phyloP scores from a whole-genome alignment of 495 filamentous ascomycete genomes.

The Chaetomium tenue region DNA sequence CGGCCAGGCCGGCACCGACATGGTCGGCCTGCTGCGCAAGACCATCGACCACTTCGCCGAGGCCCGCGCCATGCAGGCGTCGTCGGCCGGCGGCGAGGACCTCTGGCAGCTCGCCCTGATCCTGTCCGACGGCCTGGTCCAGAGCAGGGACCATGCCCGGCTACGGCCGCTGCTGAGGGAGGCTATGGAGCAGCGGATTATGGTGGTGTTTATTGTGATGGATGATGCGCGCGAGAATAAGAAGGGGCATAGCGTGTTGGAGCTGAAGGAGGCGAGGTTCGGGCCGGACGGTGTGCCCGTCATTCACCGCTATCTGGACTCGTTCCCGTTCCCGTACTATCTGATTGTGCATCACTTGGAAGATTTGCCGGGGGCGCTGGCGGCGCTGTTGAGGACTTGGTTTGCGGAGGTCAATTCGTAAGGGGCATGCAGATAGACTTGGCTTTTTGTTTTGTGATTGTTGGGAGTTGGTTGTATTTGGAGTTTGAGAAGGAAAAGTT shows the following conservation, averaged over 20 bases:
- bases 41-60: slow-evolving; percentile 79
- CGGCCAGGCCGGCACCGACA: slow-evolving; percentile 77
- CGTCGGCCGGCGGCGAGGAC: slow-evolving; percentile 61
- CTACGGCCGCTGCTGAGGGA: slow-evolving; percentile 78
- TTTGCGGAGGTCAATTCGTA: slow-evolving; percentile 77
- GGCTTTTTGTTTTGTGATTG: slow-evolving; percentile 7
- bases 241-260: slow-evolving; percentile 61
- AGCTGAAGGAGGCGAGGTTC: slow-evolving; percentile 78
- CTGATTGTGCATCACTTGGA: slow-evolving; percentile 87
- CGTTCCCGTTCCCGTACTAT: slow-evolving; percentile 95
- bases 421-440: slow-evolving; percentile 13
- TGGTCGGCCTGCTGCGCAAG: slow-evolving; percentile 69
- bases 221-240: slow-evolving; percentile 61
- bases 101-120: slow-evolving; percentile 97
- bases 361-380: slow-evolving; percentile 85
- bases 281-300: slow-evolving; percentile 61
- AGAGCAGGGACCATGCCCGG: slow-evolving; percentile 70
- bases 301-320: slow-evolving; percentile 86
- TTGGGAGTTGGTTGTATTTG: slow-evolving; percentile 5
- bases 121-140: slow-evolving; percentile 88
- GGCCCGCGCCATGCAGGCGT: slow-evolving; percentile 59
- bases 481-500: slow-evolving; percentile 18
- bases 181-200: slow-evolving; percentile 88
- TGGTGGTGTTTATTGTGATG: slow-evolving; percentile 97
- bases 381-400: slow-evolving; percentile 89